Percentiles rank a stretch among this genome's conserved stretches.
Conservation (phyloP, 371 early-diverging fungal species). For the Amoeboaphelidium protococcarum region DNA sequence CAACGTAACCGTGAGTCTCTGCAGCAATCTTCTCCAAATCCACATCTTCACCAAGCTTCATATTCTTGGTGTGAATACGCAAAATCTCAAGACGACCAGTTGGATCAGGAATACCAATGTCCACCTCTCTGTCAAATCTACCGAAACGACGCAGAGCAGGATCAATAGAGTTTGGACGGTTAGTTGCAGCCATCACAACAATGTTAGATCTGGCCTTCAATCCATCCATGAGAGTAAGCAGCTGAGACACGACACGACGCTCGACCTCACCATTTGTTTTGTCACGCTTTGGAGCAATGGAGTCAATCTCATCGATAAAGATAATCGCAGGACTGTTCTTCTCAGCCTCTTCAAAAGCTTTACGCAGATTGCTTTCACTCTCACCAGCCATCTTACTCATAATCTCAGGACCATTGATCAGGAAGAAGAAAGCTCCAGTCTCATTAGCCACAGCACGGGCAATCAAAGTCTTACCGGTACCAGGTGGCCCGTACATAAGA, state of each 20-base stretch:
- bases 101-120: slow-evolving; percentile 98
- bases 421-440: background rate
- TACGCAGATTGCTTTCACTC: background rate
- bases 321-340: slow-evolving; percentile 31
- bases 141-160: background rate
- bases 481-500: background rate
- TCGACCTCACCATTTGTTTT: background rate
- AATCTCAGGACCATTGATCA: slow-evolving; percentile 20
- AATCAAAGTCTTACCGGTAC: background rate
- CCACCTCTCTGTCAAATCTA: slow-evolving; percentile 58
- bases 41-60: slow-evolving; percentile 91
- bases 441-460: background rate
- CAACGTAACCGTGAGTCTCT: slow-evolving; percentile 97
- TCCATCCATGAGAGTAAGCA: background rate
- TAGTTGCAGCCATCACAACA: background rate
- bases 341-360: slow-evolving; percentile 59
- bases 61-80: slow-evolving; percentile 98
- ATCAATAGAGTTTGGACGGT: background rate
- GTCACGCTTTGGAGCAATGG: background rate
- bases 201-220: background rate
- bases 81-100: slow-evolving; percentile 96
- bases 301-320: background rate
- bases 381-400: background rate
- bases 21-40: slow-evolving; percentile 94
- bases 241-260: background rate